Evolutionary conservation across 1,284 basidiomycete genomes (phyloP).

Genomic region (Rhodotorula mucilaginosa): DNA sequence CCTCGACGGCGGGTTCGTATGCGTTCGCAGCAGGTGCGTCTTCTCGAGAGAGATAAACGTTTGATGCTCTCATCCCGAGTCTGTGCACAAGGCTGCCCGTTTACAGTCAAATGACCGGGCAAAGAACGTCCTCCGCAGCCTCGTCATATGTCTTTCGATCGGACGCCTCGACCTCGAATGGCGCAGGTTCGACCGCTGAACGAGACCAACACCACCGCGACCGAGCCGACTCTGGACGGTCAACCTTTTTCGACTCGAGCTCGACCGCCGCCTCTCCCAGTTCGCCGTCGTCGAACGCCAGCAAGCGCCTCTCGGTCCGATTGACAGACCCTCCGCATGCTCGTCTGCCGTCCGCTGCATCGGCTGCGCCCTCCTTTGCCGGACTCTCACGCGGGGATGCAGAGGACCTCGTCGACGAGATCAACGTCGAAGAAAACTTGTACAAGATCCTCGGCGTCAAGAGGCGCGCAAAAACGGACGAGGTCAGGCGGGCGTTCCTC

Average conservation of each 20-base stretch:
- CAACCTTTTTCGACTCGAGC: not conserved
- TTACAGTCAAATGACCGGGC: too few species aligned
- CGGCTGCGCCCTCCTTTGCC: not conserved
- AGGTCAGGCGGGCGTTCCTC: constrained; percentile 72
- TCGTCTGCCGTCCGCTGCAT: constrained; percentile 2
- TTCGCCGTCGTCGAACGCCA: not conserved
- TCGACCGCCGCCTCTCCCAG: not conserved
- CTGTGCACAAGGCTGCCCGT: not conserved
- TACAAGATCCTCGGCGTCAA: constrained; percentile 69
- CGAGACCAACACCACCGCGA: not conserved
- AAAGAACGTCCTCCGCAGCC: not conserved
- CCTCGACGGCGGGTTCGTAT: constrained; percentile 11
- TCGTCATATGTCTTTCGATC: constrained; percentile 15
- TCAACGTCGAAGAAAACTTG: constrained; percentile 62
- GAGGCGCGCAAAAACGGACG: constrained; percentile 59
- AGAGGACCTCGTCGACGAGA: constrained; percentile 48
- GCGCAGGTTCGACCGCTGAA: not conserved
- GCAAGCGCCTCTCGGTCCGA: constrained; percentile 13
- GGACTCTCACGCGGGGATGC: constrained; percentile 8
- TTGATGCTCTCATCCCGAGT: too few species aligned
- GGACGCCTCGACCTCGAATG: constrained; percentile 7
- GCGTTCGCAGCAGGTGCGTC: constrained; percentile 24
- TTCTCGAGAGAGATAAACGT: not conserved
- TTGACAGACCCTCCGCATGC: not conserved
- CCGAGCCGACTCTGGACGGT: not conserved